Percentiles rank a stretch among this genome's conserved stretches.
phyloP scores from a whole-genome alignment of 2,329 filamentous ascomycete genomes.

The Calonectria honghensis region DNA sequence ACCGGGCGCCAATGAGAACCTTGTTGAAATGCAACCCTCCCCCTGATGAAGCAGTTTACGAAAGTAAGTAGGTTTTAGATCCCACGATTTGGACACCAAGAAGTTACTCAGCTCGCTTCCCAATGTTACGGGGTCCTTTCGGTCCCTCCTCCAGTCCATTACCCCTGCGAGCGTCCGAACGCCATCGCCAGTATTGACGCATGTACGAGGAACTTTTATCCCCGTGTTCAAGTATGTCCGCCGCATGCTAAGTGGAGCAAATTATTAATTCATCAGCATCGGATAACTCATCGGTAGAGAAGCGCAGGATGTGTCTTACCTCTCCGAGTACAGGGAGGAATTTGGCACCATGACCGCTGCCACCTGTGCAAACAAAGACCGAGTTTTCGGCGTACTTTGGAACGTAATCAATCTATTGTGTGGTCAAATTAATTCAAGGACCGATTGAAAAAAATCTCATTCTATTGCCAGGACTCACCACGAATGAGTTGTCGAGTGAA shows the following conservation, averaged over 20 bases:
- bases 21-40: not conserved
- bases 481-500: conserved; percentile 9
- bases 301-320: not conserved
- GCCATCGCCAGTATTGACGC: conserved; percentile 11
- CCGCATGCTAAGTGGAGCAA: not conserved
- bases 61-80: not conserved
- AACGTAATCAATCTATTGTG: not conserved
- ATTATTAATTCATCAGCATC: not conserved
- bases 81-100: too few species aligned
- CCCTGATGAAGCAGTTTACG: not conserved
- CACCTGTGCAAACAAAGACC: not conserved
- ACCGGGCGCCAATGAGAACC: not conserved
- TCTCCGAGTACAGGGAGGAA: conserved; percentile 11
- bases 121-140: not conserved
- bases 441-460: not conserved
- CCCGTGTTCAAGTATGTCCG: not conserved
- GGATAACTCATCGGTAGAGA: not conserved
- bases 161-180: not conserved
- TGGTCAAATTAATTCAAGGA: not conserved
- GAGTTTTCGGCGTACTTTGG: not conserved
- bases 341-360: conserved; percentile 4
- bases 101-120: not conserved
- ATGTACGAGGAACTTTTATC: conserved; percentile 4
- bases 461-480: not conserved
- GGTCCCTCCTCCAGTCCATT: conserved; percentile 6